These are phyloP conservation scores for Capronia coronata DNA, from an alignment of 2,329 filamentous ascomycete species.

Conservation along the genomic window DNA sequence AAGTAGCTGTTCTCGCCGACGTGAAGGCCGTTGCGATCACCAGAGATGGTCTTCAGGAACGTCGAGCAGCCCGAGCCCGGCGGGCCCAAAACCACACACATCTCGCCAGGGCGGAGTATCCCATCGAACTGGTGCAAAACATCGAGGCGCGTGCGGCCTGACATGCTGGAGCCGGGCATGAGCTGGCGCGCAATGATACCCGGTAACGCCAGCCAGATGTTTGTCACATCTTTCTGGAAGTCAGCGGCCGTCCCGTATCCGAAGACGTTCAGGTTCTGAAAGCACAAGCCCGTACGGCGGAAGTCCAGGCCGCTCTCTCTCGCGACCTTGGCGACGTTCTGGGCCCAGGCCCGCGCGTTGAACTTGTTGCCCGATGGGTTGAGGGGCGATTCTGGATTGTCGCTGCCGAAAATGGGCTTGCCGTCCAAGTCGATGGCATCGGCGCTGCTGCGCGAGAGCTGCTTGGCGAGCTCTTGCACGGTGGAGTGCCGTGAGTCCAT, in stretches of 20 bases:
- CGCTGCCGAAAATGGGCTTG: no score
- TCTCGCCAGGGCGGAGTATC: conserved; percentile 44
- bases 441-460: no score
- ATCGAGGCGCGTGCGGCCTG: no score
- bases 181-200: no score
- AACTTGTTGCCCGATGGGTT: no score
- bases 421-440: no score
- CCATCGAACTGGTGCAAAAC: no score
- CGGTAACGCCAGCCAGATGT: no score
- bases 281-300: conserved; percentile 23
- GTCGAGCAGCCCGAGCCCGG: conserved; percentile 55
- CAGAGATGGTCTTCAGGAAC: conserved; percentile 75
- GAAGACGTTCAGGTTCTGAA: conserved; percentile 40
- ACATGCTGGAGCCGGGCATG: no score
- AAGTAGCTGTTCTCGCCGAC: conserved; percentile 65
- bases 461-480: no score
- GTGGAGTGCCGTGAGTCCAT: no score
- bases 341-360: conserved; percentile 10
- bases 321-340: conserved; percentile 63
- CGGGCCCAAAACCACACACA: conserved; percentile 62
- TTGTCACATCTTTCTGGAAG: conserved; percentile 35
- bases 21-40: conserved; percentile 73
- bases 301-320: conserved; percentile 58
- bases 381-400: no score
- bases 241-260: conserved; percentile 41